A percentile compares a stretch with the other conserved stretches of the same genome.
phyloP scores from a whole-genome alignment of 1,139 yeast species.

The Debaryomyces singareniensis region DNA sequence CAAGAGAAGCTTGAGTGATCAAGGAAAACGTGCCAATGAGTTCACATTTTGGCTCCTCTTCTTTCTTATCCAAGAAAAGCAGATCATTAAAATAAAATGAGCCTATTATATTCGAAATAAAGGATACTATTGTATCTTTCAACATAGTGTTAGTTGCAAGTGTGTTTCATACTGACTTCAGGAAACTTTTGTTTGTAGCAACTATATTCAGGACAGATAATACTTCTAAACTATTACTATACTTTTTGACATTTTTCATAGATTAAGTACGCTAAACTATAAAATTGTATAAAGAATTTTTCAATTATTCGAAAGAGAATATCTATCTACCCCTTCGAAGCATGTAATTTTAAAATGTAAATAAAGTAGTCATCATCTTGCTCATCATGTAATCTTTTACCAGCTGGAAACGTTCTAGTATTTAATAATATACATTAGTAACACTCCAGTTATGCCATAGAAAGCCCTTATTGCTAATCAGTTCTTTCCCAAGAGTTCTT shows the following conservation, averaged over 20 bases:
- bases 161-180: no score
- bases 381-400: neutral
- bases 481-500: conserved; percentile 26
- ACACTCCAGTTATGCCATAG: no score
- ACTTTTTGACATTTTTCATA: no score
- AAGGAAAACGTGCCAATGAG: conserved; percentile 68
- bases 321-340: neutral
- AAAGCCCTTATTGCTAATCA: conserved; percentile 10
- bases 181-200: no score
- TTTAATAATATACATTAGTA: no score
- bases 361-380: neutral
- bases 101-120: conserved; percentile 1
- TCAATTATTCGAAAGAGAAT: no score
- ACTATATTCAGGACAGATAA: no score
- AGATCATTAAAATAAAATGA: conserved; percentile 1
- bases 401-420: neutral
- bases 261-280: no score
- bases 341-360: neutral
- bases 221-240: no score
- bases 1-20: conserved; percentile 59
- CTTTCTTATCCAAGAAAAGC: conserved; percentile 7
- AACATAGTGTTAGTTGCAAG: no score
- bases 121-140: no score
- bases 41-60: conserved; percentile 51
- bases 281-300: no score